A percentile compares a stretch with the other conserved stretches of the same genome.
phyloP scores from a whole-genome alignment of 257 asterid species.

The Orobanche coerulescens region DNA sequence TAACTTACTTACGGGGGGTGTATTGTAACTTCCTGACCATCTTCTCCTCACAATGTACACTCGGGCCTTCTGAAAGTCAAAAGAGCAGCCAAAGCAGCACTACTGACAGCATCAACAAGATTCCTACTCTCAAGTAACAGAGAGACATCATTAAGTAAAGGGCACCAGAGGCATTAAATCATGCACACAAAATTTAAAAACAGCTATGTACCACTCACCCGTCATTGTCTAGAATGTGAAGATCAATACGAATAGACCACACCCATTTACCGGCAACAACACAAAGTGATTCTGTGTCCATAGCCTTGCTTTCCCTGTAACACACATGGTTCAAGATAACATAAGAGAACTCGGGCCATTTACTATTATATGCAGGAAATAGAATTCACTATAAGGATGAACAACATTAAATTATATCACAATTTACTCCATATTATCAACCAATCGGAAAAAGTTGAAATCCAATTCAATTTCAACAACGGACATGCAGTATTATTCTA shows the following conservation, averaged over 20 bases:
- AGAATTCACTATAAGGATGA: background rate
- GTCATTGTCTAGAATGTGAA: conserved; percentile 85
- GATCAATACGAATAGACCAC: conserved; percentile 91
- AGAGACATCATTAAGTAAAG: conserved; percentile 12
- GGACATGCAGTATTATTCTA: background rate
- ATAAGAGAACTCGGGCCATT: no score
- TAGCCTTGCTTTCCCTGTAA: conserved; percentile 93
- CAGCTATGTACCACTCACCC: conserved; percentile 48
- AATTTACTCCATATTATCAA: conserved; percentile 14
- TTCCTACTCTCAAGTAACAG: conserved; percentile 40
- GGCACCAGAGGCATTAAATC: conserved; percentile 9
- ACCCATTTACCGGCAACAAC: conserved; percentile 90
- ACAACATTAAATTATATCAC: background rate
- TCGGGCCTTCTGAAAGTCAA: conserved; percentile 88
- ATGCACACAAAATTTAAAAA: conserved; percentile 2
- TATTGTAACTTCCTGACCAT: conserved; percentile 68
- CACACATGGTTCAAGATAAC: conserved; percentile 16
- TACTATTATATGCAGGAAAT: background rate
- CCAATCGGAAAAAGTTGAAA: background rate
- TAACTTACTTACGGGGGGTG: conserved; percentile 80
- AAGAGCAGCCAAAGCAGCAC: conserved; percentile 94
- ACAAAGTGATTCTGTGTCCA: conserved; percentile 93
- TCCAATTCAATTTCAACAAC: background rate
- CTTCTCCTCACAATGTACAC: conserved; percentile 81
- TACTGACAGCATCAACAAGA: conserved; percentile 92